phyloP scores from a whole-genome alignment of 2,329 filamentous ascomycete species.

The Sordariomycetes sp. region DNA sequence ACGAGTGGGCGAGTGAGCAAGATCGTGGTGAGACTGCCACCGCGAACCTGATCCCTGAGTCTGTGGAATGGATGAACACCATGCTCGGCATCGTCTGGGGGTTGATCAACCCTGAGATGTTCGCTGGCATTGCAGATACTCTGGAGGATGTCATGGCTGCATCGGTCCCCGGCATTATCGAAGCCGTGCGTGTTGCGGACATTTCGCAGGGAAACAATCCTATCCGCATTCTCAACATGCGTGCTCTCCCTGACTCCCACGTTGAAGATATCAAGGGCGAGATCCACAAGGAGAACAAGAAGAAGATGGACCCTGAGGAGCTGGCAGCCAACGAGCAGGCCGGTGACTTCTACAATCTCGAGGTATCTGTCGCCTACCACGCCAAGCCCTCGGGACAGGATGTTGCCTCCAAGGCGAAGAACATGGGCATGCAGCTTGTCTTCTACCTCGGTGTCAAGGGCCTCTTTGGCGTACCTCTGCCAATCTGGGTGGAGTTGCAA shows the following conservation, averaged over 20 bases:
- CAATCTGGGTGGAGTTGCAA: constrained; percentile 83
- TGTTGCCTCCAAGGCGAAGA: constrained; percentile 73
- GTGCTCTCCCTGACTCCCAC: constrained; percentile 70
- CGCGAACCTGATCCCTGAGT: constrained; percentile 84
- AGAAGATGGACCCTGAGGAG: constrained; percentile 78
- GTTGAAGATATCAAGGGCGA: constrained; percentile 75
- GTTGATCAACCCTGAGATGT: constrained; percentile 91
- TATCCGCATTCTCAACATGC: constrained; percentile 76
- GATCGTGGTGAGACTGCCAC: constrained; percentile 77
- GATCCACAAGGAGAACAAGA: constrained; percentile 69
- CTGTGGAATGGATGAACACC: constrained; percentile 93
- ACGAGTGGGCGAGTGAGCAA: constrained; percentile 85
- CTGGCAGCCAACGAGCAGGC: constrained; percentile 83
- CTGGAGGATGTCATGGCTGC: constrained; percentile 85
- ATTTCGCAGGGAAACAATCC: constrained; percentile 92
- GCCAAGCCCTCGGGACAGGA: constrained; percentile 64
- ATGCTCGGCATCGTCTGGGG: constrained; percentile 80
- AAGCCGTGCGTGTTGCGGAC: constrained; percentile 90
- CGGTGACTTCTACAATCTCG: constrained; percentile 87
- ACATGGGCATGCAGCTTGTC: constrained; percentile 94
- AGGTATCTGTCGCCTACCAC: constrained; percentile 86
- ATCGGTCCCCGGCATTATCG: constrained; percentile 81
- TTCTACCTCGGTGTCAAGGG: constrained; percentile 91
- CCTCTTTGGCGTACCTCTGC: constrained; percentile 79
- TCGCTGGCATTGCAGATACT: constrained; percentile 83